Conservation (phyloP, 2,329 filamentous ascomycete species). For the Metarhizium brunneum region DNA sequence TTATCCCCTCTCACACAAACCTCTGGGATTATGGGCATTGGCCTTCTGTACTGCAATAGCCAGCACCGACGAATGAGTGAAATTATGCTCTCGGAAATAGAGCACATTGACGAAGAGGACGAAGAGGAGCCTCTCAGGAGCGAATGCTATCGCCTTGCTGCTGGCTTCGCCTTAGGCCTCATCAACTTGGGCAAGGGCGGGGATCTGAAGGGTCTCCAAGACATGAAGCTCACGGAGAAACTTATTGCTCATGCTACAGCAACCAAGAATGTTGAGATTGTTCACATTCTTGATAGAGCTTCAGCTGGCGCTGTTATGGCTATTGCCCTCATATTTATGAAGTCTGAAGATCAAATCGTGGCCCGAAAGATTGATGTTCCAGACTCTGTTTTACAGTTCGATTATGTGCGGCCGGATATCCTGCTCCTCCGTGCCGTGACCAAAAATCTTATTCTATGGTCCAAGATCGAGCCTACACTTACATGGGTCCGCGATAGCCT, state of each 20-base stretch:
- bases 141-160: constrained; percentile 91
- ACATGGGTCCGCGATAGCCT: constrained; percentile 70
- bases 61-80: constrained; percentile 98
- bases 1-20: constrained; percentile 89
- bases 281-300: constrained; percentile 87
- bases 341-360: constrained; percentile 78
- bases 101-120: constrained; percentile 69
- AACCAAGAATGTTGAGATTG: constrained; percentile 82
- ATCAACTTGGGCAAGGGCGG: constrained; percentile 92
- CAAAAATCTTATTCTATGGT: constrained; percentile 90
- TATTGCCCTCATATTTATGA: constrained; percentile 90
- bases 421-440: constrained; percentile 84
- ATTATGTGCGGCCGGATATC: constrained; percentile 89
- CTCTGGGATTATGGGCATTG: constrained; percentile 94
- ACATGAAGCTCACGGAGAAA: constrained; percentile 88
- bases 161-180: constrained; percentile 84
- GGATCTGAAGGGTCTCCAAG: constrained; percentile 79
- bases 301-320: constrained; percentile 90
- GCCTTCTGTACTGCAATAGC: constrained; percentile 85
- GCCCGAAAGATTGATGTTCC: constrained; percentile 91
- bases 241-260: constrained; percentile 78
- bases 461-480: constrained; percentile 61
- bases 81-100: constrained; percentile 96
- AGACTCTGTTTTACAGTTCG: constrained; percentile 81
- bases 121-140: constrained; percentile 81